These are phyloP conservation scores for Hypholoma fasciculare DNA, from an alignment of 768 basidiomycete genomes.

Conservation along the genomic window DNA sequence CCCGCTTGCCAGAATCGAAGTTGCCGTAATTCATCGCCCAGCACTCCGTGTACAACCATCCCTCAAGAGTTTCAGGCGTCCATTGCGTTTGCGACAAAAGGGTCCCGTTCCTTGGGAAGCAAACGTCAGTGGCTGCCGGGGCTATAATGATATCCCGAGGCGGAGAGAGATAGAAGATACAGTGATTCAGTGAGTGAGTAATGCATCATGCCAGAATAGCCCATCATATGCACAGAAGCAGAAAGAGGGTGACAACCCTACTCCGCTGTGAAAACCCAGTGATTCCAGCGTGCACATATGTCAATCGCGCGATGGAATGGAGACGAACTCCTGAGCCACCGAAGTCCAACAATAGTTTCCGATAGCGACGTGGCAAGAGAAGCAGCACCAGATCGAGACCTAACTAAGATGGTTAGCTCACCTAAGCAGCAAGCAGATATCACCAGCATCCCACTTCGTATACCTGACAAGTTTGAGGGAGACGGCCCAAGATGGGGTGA, in stretches of 20 bases:
- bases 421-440: constrained; percentile 69
- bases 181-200: not conserved
- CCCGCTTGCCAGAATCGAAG: constrained; percentile 44
- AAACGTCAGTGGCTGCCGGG: not conserved
- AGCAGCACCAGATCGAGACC: not conserved
- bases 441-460: constrained; percentile 57
- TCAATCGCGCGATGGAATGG: not conserved
- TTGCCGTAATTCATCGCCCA: constrained; percentile 62
- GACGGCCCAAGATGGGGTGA: constrained; percentile 72
- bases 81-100: constrained; percentile 52
- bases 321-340: not conserved
- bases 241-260: not conserved
- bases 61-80: constrained; percentile 53
- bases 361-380: not conserved
- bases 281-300: not conserved
- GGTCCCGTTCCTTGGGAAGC: constrained; percentile 46
- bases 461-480: constrained; percentile 74
- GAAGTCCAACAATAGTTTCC: not conserved
- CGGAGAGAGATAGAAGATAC: constrained; percentile 23
- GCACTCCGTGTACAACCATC: constrained; percentile 58
- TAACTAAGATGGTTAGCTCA: constrained; percentile 30
- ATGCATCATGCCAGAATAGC: not conserved
- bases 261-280: not conserved
- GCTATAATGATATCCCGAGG: not conserved
- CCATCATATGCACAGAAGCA: not conserved